phyloP scores from a whole-genome alignment of 805 yeast species.

The Candida silvatica region DNA sequence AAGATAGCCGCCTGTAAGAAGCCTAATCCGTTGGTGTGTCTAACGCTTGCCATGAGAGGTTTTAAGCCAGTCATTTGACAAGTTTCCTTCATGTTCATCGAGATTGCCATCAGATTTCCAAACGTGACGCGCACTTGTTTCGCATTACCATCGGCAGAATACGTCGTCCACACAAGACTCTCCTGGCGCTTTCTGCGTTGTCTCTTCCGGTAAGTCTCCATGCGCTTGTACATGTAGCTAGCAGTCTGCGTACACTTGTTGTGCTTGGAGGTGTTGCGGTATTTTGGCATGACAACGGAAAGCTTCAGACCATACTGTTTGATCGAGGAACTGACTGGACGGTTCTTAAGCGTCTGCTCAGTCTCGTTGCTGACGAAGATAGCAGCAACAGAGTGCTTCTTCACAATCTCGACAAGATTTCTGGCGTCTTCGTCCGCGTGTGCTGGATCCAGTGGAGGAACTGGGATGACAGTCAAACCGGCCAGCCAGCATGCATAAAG shows the following conservation, averaged over 20 bases:
- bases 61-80: slow-evolving; percentile 68
- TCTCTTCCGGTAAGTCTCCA: slow-evolving; percentile 23
- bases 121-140: slow-evolving; percentile 53
- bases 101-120: slow-evolving; percentile 58
- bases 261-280: slow-evolving; percentile 61
- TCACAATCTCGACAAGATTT: slow-evolving; percentile 54
- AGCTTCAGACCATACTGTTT: slow-evolving; percentile 29
- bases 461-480: slow-evolving; percentile 72
- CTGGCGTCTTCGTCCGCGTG: slow-evolving; percentile 67
- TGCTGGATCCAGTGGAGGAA: slow-evolving; percentile 52
- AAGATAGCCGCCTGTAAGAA: slow-evolving; percentile 76
- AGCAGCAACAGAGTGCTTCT: slow-evolving; percentile 62
- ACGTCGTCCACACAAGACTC: slow-evolving; percentile 54
- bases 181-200: slow-evolving; percentile 26
- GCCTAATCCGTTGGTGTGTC: slow-evolving; percentile 80
- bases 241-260: slow-evolving; percentile 24
- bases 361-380: slow-evolving; percentile 74
- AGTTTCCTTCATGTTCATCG: slow-evolving; percentile 87
- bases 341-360: slow-evolving; percentile 59
- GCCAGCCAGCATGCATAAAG: slow-evolving; percentile 79
- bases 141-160: slow-evolving; percentile 64
- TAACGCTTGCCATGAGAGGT: slow-evolving; percentile 78
- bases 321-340: slow-evolving; percentile 50
- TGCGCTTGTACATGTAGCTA: slow-evolving; percentile 32
- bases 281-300: slow-evolving; percentile 33